A percentile compares a stretch with the other conserved stretches of the same genome.
Evolutionary conservation across 805 yeast species (phyloP).

Genomic region (Wickerhamiella qilinensis): DNA sequence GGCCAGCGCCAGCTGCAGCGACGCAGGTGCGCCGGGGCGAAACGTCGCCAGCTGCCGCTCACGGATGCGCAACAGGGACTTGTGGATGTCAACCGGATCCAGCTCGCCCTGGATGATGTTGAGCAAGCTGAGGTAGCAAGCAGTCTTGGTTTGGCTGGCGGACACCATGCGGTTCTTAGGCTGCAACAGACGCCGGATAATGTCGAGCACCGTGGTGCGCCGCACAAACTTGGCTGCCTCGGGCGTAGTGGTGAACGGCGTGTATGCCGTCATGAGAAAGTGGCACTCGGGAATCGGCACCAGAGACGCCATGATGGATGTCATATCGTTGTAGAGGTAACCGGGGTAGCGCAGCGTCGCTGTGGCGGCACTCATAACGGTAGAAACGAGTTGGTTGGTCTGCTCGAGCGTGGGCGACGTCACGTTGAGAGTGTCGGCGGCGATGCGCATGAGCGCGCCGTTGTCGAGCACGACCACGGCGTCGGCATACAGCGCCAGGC

Average conservation of each 20-base stretch:
- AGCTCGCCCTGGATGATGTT: constrained; percentile 52
- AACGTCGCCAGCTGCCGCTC: constrained; percentile 38
- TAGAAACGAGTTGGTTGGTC: constrained; percentile 71
- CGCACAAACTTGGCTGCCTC: constrained; percentile 46
- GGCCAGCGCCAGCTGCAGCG: constrained; percentile 65
- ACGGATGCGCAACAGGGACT: constrained; percentile 25
- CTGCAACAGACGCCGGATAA: constrained; percentile 65
- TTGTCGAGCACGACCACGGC: constrained; percentile 84
- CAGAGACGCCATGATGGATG: constrained; percentile 64
- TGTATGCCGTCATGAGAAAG: constrained; percentile 53
- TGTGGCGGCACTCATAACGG: constrained; percentile 70
- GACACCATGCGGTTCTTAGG: constrained; percentile 61
- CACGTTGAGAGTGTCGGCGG: constrained; percentile 42
- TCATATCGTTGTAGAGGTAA: constrained; percentile 73
- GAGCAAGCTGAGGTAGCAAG: constrained; percentile 47
- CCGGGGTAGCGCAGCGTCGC: constrained; percentile 85
- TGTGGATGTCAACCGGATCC: constrained; percentile 53
- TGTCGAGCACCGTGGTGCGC: constrained; percentile 68
- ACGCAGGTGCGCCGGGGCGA: constrained; percentile 74
- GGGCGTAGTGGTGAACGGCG: constrained; percentile 55
- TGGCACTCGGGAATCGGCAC: constrained; percentile 78
- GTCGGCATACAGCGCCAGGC: constrained; percentile 75
- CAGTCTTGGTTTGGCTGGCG: constrained; percentile 24
- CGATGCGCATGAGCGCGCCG: constrained; percentile 60
- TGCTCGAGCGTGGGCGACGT: constrained; percentile 55